Percentiles rank a stretch among this genome's conserved stretches.
phyloP scores from a whole-genome alignment of 129 eudicot species.

The Daucus carota region DH1_v3.0 NC_030386.2:28637501-28638000 shows the following conservation, averaged over 20 bases:
- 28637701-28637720: background rate
- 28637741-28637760: background rate
- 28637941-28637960: background rate
- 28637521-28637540: background rate
- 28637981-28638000: background rate
- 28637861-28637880: conserved; percentile 25
- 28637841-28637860: conserved; percentile 34
- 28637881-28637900: conserved; percentile 34
- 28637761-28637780: background rate
- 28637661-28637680: conserved; percentile 41
- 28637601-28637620: conserved; percentile 39
- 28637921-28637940: conserved; percentile 26
- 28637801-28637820: background rate
- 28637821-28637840: conserved; percentile 14
- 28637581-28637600: conserved; percentile 24
- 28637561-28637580: background rate
- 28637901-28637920: conserved; percentile 19
- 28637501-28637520: background rate
- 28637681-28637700: conserved; percentile 29
- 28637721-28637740: background rate
- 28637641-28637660: conserved; percentile 30
- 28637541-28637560: background rate
- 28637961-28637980: background rate
- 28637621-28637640: conserved; percentile 28
- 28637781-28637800: background rate